Evolutionary conservation across 2,329 filamentous ascomycete species (phyloP).

Genomic region (Cryphonectria naterciae): DNA sequence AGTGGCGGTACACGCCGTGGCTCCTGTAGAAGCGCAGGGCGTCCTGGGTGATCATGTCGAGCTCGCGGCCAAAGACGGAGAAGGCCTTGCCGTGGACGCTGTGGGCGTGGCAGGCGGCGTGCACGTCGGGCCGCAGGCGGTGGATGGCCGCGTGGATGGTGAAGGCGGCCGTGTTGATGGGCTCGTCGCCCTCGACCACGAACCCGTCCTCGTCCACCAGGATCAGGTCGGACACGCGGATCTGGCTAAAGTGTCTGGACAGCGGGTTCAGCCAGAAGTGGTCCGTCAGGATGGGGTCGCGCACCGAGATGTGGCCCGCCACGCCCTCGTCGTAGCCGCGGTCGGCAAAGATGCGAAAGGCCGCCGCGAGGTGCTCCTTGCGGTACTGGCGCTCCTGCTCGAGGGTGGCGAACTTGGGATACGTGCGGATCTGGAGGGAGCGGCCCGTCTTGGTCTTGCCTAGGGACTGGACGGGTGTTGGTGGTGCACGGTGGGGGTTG

Average conservation of each 20-base stretch:
- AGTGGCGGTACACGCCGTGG: constrained; percentile 67
- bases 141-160: constrained; percentile 71
- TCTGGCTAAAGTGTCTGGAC: constrained; percentile 66
- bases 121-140: constrained; percentile 65
- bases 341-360: constrained; percentile 64
- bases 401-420: constrained; percentile 56
- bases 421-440: constrained; percentile 44
- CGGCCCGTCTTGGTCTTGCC: constrained; percentile 25
- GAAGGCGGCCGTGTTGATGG: constrained; percentile 71
- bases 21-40: constrained; percentile 66
- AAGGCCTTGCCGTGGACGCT: constrained; percentile 68
- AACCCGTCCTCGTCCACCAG: constrained; percentile 63
- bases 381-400: constrained; percentile 60
- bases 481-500: constrained; percentile 19
- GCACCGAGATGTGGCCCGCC: constrained; percentile 57
- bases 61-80: constrained; percentile 62
- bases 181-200: constrained; percentile 67
- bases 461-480: constrained; percentile 27
- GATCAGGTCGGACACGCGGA: constrained; percentile 70
- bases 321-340: constrained; percentile 66
- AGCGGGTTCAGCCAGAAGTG: constrained; percentile 55
- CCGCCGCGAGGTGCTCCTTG: constrained; percentile 59
- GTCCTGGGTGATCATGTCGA: constrained; percentile 73
- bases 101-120: constrained; percentile 72
- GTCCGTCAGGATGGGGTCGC: constrained; percentile 32